Conservation (phyloP, 768 basidiomycete genomes). For the Suillus spraguei region DNA sequence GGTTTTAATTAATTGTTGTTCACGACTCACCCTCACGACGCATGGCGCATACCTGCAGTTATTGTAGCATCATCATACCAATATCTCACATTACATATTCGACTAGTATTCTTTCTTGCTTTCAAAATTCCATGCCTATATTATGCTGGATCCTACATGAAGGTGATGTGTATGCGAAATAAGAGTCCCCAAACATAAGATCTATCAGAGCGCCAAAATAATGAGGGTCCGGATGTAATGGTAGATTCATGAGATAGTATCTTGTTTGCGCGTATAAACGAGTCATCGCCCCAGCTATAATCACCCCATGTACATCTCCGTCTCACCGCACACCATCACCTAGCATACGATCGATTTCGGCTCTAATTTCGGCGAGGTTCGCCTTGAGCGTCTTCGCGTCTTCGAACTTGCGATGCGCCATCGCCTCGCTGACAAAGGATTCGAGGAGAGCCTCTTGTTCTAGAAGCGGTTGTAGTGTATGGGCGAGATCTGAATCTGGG, state of each 20-base stretch:
- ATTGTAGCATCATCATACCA: slow-evolving; percentile 9
- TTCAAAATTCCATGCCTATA: slow-evolving; percentile 7
- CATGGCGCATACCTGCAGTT: slow-evolving; percentile 1
- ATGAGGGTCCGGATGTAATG: slow-evolving; percentile 3
- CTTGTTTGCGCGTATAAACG: slow-evolving; percentile 1
- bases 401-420: slow-evolving; percentile 90
- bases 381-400: slow-evolving; percentile 84
- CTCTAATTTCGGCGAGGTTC: slow-evolving; percentile 81
- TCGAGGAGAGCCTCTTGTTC: slow-evolving; percentile 95
- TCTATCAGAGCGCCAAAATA: slow-evolving; percentile 5
- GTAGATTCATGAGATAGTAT: slow-evolving; percentile 1
- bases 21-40: slow-evolving; percentile 4
- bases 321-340: slow-evolving; percentile 30
- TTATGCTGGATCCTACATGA: slow-evolving; percentile 10
- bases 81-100: slow-evolving; percentile 11
- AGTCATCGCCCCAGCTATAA: not conserved
- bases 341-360: slow-evolving; percentile 77
- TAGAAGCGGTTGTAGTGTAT: slow-evolving; percentile 80
- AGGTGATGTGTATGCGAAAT: not conserved
- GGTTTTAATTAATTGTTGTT: slow-evolving; percentile 11
- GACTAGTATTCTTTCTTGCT: slow-evolving; percentile 8
- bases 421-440: slow-evolving; percentile 89
- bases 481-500: slow-evolving; percentile 70
- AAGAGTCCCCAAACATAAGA: not conserved
- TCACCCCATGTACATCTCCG: slow-evolving; percentile 3